Conservation (phyloP, 2,329 filamentous ascomycete species). For the Neonectria coccinea region DNA sequence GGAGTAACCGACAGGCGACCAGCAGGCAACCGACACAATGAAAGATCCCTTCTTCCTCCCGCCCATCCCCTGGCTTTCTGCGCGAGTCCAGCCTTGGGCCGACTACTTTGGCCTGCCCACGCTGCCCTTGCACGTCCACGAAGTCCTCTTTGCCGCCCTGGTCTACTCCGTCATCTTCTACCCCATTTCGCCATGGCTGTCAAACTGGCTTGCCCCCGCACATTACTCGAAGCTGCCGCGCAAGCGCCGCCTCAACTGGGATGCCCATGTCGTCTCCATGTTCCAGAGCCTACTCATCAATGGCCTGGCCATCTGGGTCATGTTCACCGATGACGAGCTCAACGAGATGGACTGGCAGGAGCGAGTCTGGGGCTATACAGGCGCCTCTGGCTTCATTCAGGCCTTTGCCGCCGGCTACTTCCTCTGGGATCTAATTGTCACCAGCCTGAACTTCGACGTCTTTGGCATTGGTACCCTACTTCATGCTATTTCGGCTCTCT, state of each 20-base stretch:
- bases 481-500: slow-evolving; percentile 79
- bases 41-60: slow-evolving; percentile 78
- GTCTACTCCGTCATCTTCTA: slow-evolving; percentile 77
- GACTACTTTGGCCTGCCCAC: slow-evolving; percentile 71
- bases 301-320: slow-evolving; percentile 78
- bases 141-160: slow-evolving; percentile 74
- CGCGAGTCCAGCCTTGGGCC: slow-evolving; percentile 72
- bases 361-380: slow-evolving; percentile 83
- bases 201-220: slow-evolving; percentile 69
- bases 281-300: slow-evolving; percentile 81
- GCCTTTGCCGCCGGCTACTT: slow-evolving; percentile 85
- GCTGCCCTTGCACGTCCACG: slow-evolving; percentile 81
- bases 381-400: slow-evolving; percentile 77
- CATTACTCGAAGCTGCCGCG: slow-evolving; percentile 73
- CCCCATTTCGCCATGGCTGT: slow-evolving; percentile 75
- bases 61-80: slow-evolving; percentile 67
- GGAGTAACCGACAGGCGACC: slow-evolving; percentile 5
- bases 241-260: slow-evolving; percentile 80
- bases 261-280: slow-evolving; percentile 87
- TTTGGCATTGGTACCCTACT: slow-evolving; percentile 83
- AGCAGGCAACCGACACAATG: slow-evolving; percentile 61
- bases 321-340: slow-evolving; percentile 75
- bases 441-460: slow-evolving; percentile 73
- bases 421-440: slow-evolving; percentile 82
- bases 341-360: slow-evolving; percentile 73